Percentiles rank a stretch among this genome's conserved stretches.
These are phyloP conservation scores for Sistotremastrum niveocremeum DNA, from an alignment of 768 basidiomycete species.

Conservation along the genomic window DNA sequence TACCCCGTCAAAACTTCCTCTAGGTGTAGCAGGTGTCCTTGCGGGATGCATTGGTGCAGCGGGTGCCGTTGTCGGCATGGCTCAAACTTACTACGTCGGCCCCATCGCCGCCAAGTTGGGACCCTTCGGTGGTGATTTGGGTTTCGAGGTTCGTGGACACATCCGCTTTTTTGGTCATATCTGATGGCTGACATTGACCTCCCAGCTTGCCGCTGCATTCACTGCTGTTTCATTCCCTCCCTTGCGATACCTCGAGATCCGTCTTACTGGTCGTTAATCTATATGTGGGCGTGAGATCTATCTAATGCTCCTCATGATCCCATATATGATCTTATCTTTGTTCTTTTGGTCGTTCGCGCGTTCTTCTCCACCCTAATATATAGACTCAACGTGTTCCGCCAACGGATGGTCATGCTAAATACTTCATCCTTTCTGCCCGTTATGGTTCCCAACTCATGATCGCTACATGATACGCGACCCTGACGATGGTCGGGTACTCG, in stretches of 20 bases:
- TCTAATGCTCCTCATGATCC: neutral
- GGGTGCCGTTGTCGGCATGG: slow-evolving; percentile 40
- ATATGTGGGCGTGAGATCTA: neutral
- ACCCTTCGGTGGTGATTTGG: slow-evolving; percentile 35
- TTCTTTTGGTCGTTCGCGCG: neutral
- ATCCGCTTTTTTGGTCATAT: neutral
- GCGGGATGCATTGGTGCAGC: slow-evolving; percentile 33
- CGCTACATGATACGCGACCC: no score
- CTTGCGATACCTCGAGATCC: slow-evolving; percentile 37
- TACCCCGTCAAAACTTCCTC: slow-evolving; percentile 25
- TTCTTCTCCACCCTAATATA: no score
- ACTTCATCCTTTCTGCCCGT: no score
- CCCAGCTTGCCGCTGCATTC: slow-evolving; percentile 30
- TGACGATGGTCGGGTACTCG: no score
- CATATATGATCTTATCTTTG: neutral
- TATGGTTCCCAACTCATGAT: no score
- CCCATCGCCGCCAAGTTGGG: slow-evolving; percentile 32
- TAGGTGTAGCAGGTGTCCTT: slow-evolving; percentile 33
- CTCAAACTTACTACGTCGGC: slow-evolving; percentile 39
- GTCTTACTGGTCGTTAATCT: slow-evolving; percentile 23
- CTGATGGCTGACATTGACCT: neutral
- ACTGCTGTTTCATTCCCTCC: slow-evolving; percentile 33
- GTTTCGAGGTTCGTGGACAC: slow-evolving; percentile 31
- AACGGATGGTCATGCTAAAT: no score
- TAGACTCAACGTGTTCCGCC: no score